phyloP scores from a whole-genome alignment of 192 early-diverging fungal genomes.

The Helicostylum pulchrum region DNA sequence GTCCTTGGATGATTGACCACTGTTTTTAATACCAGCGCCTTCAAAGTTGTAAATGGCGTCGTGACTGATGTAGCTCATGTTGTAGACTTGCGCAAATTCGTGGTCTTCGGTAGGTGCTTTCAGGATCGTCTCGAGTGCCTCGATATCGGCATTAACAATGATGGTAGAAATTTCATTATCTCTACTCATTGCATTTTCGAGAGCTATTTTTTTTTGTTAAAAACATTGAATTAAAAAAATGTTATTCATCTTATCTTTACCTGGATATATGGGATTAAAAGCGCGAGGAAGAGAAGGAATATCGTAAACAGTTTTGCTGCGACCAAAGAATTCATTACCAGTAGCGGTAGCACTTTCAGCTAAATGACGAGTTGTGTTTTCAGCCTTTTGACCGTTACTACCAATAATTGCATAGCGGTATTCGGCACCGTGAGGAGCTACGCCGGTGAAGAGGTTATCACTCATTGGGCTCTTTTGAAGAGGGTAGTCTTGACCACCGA shows the following conservation, averaged over 20 bases:
- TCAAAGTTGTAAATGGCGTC: slow-evolving; percentile 33
- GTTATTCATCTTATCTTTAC: slow-evolving; percentile 18
- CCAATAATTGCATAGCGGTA: slow-evolving; percentile 15
- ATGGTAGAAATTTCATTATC: slow-evolving; percentile 34
- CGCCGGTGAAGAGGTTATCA: slow-evolving; percentile 5
- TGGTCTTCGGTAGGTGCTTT: not conserved
- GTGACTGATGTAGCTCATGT: slow-evolving; percentile 38
- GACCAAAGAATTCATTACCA: slow-evolving; percentile 43
- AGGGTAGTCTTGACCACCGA: slow-evolving; percentile 6
- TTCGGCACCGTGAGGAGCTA: slow-evolving; percentile 8
- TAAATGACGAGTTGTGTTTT: not conserved
- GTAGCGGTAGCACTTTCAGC: slow-evolving; percentile 13
- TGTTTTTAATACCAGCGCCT: slow-evolving; percentile 39
- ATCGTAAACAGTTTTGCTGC: slow-evolving; percentile 27
- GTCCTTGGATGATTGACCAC: slow-evolving; percentile 44
- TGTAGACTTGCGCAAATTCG: slow-evolving; percentile 24
- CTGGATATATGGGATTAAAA: slow-evolving; percentile 36
- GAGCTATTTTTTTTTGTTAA: slow-evolving; percentile 8
- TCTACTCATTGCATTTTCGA: slow-evolving; percentile 25
- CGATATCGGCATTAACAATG: slow-evolving; percentile 8
- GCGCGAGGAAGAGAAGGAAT: slow-evolving; percentile 36
- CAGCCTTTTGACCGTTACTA: not conserved
- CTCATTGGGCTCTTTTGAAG: not conserved
- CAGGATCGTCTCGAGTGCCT: not conserved
- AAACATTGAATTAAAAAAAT: slow-evolving; percentile 7